A percentile compares a stretch with the other conserved stretches of the same genome.
Conservation (phyloP, 2,329 filamentous ascomycete genomes). For the Neonectria punicea region DNA sequence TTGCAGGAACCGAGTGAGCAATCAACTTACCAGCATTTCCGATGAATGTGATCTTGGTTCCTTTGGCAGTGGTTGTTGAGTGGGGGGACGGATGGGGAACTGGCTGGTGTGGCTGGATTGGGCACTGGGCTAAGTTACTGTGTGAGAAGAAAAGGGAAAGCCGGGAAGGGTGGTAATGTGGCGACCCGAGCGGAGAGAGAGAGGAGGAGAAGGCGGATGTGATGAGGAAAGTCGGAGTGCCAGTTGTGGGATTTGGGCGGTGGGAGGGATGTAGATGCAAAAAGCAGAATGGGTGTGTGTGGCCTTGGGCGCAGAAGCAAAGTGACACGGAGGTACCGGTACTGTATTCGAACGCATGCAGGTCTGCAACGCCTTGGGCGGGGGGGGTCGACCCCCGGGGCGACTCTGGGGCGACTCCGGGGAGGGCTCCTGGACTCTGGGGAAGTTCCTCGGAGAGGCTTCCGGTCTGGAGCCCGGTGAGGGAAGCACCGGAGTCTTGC, state of each 20-base stretch:
- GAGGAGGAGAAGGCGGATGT: conserved; percentile 8
- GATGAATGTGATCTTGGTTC: background rate
- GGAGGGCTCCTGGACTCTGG: conserved; percentile 11
- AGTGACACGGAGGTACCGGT: conserved; percentile 17
- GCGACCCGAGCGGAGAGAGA: conserved; percentile 17
- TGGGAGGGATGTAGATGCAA: background rate
- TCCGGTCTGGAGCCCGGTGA: background rate
- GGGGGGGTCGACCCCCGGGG: background rate
- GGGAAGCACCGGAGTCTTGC: conserved; percentile 18
- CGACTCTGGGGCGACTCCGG: background rate
- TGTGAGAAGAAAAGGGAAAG: no score
- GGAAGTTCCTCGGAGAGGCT: conserved; percentile 11
- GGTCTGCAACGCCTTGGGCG: no score
- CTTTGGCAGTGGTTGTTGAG: background rate
- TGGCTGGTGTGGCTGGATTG: background rate
- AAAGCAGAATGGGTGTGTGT: conserved; percentile 10
- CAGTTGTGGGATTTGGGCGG: conserved; percentile 5
- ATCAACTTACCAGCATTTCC: conserved; percentile 16
- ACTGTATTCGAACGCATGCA: background rate
- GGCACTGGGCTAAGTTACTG: background rate
- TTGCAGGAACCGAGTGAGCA: conserved; percentile 30
- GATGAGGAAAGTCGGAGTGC: conserved; percentile 1
- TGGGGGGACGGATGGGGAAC: background rate
- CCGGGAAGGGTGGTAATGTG: conserved; percentile 5
- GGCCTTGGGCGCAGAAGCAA: background rate